Conservation (phyloP, 257 asterid species). For the Ajuga chamaepitys region DNA sequence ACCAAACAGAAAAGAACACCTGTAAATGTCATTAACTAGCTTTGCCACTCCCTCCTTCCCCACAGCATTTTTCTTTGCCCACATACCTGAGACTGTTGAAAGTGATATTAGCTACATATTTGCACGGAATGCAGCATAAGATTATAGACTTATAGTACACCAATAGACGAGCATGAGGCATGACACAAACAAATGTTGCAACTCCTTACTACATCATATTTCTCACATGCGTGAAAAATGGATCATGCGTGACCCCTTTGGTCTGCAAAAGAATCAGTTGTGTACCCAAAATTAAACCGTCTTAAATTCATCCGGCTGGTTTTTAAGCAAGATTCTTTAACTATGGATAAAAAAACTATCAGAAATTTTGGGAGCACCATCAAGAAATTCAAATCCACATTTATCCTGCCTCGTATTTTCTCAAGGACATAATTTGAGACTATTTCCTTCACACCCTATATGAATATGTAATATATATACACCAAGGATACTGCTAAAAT, state of each 20-base stretch:
- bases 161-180: background rate
- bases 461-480: background rate
- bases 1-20: constrained; percentile 35
- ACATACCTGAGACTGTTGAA: constrained; percentile 58
- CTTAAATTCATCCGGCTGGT: background rate
- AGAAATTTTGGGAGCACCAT: background rate
- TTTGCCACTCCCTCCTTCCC: constrained; percentile 82
- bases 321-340: background rate
- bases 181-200: background rate
- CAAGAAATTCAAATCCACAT: background rate
- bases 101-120: constrained; percentile 1
- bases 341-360: background rate
- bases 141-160: background rate
- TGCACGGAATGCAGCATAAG: background rate
- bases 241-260: background rate
- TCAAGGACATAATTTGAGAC: background rate
- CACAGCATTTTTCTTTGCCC: constrained; percentile 74
- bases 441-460: background rate
- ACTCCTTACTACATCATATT: background rate
- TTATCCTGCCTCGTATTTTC: background rate
- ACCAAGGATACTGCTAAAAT: too few species aligned
- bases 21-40: constrained; percentile 87
- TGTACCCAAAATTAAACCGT: background rate
- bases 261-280: background rate
- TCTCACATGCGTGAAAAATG: background rate